Base-by-base conservation (phyloP, 108 stramenopile genomes). In the Stephanodiscus triporus region DNA sequence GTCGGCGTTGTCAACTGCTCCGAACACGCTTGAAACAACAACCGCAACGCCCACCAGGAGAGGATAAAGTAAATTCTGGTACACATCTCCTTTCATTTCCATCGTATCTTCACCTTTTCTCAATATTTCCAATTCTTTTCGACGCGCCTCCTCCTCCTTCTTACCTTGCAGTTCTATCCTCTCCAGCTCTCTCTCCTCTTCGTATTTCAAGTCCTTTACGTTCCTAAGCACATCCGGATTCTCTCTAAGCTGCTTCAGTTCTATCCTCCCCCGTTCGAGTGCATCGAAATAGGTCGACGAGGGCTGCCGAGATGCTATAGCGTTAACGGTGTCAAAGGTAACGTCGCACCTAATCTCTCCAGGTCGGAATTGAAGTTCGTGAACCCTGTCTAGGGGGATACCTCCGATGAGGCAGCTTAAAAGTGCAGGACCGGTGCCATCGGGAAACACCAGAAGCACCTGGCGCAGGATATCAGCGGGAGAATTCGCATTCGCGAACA, bases 331-430 rank as follows among this genome's bases (percentile, higher is more conserved):
- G 11, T 63, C 43, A 62, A 73, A 79, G 17, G 82, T 84, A 1
- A 91, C 64, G 72, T 89, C 66, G 23, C 86, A 65, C 47, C 92
- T 78, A 2, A 91, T 45, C 67, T 93, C 92, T 49, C 90, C 90
- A 1, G 87, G 80, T 10, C 37, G 22, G 61, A 73, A 91, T 63
- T 93, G 86, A 32, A 93, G 76, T 54, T 86, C 82, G 53, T 93
- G 92, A 0, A 84, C 84, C 63, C 86, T 80, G 65, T 85, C 71
- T 19, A 86, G 69, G 20, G 90, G 90, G 27, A 93, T 87, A 20
- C 92, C 92, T 10, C 83, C 92, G 61, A 93, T 89, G 58, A 93
- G 78, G 68, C 79, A 79, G n/a, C 87, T 86, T 58, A 93, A 63
- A 17, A 93, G 66, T 11, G 89, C 92, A 0, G 89, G 89, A 38